These are phyloP conservation scores for Suhomyces kunorum DNA, from an alignment of 1,139 yeast species.

Conservation along the genomic window DNA sequence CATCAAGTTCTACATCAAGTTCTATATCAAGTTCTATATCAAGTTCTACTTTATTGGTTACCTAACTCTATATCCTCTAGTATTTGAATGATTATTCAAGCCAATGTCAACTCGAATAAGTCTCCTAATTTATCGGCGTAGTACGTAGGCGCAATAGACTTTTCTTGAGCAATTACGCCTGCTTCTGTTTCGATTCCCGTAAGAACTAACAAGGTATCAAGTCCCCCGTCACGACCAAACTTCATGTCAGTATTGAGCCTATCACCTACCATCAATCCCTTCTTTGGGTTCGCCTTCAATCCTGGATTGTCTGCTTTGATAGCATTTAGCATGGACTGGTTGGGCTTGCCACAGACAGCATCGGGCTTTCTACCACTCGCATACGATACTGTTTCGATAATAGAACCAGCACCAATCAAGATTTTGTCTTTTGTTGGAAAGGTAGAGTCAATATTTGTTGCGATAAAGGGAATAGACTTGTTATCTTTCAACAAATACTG, in stretches of 20 bases:
- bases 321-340: slow-evolving; percentile 85
- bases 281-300: slow-evolving; percentile 51
- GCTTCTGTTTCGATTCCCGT: slow-evolving; percentile 86
- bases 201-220: slow-evolving; percentile 79
- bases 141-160: slow-evolving; percentile 60
- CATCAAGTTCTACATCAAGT: too few relatives aligned
- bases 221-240: slow-evolving; percentile 85
- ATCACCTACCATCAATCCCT: slow-evolving; percentile 93
- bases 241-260: slow-evolving; percentile 92
- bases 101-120: slow-evolving; percentile 51
- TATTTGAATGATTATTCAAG: background rate
- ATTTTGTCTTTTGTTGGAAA: slow-evolving; percentile 85
- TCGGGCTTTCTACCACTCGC: slow-evolving; percentile 71
- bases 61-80: too few relatives aligned
- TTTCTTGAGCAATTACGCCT: slow-evolving; percentile 45
- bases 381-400: slow-evolving; percentile 75
- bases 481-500: slow-evolving; percentile 67
- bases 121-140: slow-evolving; percentile 78
- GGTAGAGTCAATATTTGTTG: slow-evolving; percentile 95
- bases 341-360: slow-evolving; percentile 87
- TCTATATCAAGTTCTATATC: too few relatives aligned
- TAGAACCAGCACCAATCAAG: slow-evolving; percentile 94
- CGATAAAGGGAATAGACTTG: slow-evolving; percentile 73
- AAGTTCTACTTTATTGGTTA: too few relatives aligned
- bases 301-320: slow-evolving; percentile 66